Evolutionary conservation across 208 protist species (phyloP), one percentile per base, ranked within the genome.

Genomic region (Trypanosoma avium): DNA sequence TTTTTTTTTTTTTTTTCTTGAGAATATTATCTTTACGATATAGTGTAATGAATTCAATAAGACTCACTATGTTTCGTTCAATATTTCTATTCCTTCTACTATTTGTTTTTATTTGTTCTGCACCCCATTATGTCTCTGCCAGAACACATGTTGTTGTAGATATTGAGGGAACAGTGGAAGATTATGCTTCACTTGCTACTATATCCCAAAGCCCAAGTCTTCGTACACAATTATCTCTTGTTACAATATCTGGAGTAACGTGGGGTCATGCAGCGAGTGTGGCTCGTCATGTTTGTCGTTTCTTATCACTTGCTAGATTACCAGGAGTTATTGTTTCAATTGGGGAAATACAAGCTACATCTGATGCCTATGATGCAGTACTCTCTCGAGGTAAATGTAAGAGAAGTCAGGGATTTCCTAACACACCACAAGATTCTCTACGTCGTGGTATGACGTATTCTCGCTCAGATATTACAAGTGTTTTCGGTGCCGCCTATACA

Each of bases 151-250:
- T 82, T 65, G 49, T 82, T 21, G 48, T 75, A 33, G 77, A 82
- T 36, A 50, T 70, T 21, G 77, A 82, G 36, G 77, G 77, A 8
- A 61, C 46, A 7, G 65, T 82, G 1, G 77, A 82, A 24, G 61
- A 77, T 48, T 79, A 75, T 50, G 77, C 71, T 19, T 49, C 72
- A n/a, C 60, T 82, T 36, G 52, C 64, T 13, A 81, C 70, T 3
- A 70, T 81, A 26, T 15, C 36, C 13, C 64, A 63, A 24, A 53
- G 52, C 42, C 27, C 45, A 13, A 38, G 26, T 17, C 27, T 59
- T 21, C 58, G 56, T 22, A 50, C 12, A 4, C 55, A 43, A 13
- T 45, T 82, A n/a, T 32, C 48, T 12, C 52, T 82, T n/a, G 40
- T 82, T 17, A 70, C 77, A 12, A 58, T 82, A 3, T 63, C 35